Evolutionary conservation across 371 early-diverging fungal genomes (phyloP), one percentile per base, ranked within the genome.

Genomic region (Blakeslea trispora): DNA sequence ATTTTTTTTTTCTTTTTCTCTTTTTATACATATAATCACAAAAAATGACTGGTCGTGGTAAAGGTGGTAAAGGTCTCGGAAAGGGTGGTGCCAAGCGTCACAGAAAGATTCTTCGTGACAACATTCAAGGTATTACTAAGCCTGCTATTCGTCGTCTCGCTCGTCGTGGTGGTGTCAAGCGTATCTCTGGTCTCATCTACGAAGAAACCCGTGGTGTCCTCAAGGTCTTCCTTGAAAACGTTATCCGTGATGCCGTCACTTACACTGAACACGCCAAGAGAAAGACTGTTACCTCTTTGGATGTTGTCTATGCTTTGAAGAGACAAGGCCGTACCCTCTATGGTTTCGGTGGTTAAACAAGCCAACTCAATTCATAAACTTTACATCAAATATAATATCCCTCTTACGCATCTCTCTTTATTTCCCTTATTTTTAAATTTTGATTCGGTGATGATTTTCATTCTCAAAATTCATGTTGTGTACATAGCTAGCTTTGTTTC

Each of bases 71-170:
- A 85, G 96, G 96, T 76, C 84, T 94, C 64, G 96, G 96, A 88
- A 96, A 95, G 82, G 95, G 95, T 65, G 93, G 94, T 61, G 96
- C 96, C 73, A 97, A 97, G 88, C 97, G 99, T 77, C 99, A 99
- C 82, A 91, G 99, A 85, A 98, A 97, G 91, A 95, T 98, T 84
- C 89, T 97, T 66, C 92, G 96, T 71, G 98, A 96, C 79, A 96
- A 95, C 92, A 97, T 97, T 77, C 90, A 92, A 84, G 98, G 98
- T 72, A 99, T 99, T 72, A 97, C 97, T 72, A 99, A 99, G 90
- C 99, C 99, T 59, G 99, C 99, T 69, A 98, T 99, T 74, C 98
- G 99, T 82, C 96, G 99, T 91, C 96, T 99, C 59, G 99, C 99
- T 50, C 94, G 99, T 77, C 96, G 99, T 93, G 99, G 99, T 74